A percentile compares a stretch with the other conserved stretches of the same genome.
These are phyloP conservation scores for Verticillium alfalfae DNA, from an alignment of 2,329 filamentous ascomycete genomes.

Conservation along the genomic window DNA sequence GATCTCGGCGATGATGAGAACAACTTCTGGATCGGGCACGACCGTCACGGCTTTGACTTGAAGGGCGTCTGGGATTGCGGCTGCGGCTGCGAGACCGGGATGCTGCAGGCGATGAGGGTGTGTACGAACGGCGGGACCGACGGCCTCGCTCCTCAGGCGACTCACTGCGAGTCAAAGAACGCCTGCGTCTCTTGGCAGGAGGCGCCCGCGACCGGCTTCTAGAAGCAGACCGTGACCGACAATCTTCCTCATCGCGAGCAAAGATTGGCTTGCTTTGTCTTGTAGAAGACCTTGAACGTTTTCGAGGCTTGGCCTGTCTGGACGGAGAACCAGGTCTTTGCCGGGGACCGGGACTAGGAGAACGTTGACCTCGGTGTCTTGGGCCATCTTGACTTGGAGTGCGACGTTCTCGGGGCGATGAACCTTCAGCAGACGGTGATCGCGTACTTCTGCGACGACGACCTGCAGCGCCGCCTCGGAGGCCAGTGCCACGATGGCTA, in stretches of 20 bases:
- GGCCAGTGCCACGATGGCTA: conserved; percentile 33
- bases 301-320: conserved; percentile 24
- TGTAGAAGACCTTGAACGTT: conserved; percentile 32
- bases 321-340: conserved; percentile 24
- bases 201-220: conserved; percentile 18
- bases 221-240: conserved; percentile 28
- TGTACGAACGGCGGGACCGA: conserved; percentile 13
- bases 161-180: conserved; percentile 16
- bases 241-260: conserved; percentile 13
- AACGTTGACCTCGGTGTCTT: conserved; percentile 21
- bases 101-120: conserved; percentile 18
- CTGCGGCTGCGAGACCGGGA: conserved; percentile 30
- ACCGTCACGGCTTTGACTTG: conserved; percentile 2
- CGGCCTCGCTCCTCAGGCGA: conserved; percentile 6
- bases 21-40: conserved; percentile 9
- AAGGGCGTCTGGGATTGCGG: conserved; percentile 5
- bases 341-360: conserved; percentile 25
- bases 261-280: conserved; percentile 18
- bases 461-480: conserved; percentile 30
- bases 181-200: conserved; percentile 15
- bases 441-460: conserved; percentile 27
- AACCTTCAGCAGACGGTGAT: conserved; percentile 30
- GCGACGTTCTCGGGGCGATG: conserved; percentile 20
- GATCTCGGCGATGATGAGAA: conserved; percentile 1
- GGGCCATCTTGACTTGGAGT: conserved; percentile 20